Conservation (phyloP, 345 rosid genomes). For the Balakata baccata region DNA sequence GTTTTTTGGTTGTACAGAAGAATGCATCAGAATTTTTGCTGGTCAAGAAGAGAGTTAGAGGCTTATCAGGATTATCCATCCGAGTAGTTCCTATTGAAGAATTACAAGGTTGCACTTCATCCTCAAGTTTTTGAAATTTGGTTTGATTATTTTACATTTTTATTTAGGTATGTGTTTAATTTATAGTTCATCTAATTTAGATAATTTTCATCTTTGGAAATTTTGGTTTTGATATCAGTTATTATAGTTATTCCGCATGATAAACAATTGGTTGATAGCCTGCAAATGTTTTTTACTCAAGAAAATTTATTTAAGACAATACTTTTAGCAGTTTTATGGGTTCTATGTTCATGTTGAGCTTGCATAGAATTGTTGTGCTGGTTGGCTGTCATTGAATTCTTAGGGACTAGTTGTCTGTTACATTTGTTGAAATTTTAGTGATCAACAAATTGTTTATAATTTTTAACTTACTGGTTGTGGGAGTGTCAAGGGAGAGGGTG, state of each 20-base stretch:
- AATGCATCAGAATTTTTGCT: conserved; percentile 37
- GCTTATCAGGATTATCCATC: conserved; percentile 26
- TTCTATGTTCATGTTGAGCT: background rate
- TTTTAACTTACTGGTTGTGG: background rate
- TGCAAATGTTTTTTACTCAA: background rate
- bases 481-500: too few relatives aligned
- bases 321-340: background rate
- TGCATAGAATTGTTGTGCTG: background rate
- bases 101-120: conserved; percentile 17
- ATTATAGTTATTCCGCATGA: background rate
- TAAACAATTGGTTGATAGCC: background rate
- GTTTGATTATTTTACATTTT: background rate
- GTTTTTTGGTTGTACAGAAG: conserved; percentile 41
- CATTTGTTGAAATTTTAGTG: too few relatives aligned
- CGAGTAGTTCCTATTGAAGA: conserved; percentile 24
- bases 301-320: background rate
- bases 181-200: background rate
- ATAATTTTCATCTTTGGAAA: background rate
- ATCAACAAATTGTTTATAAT: background rate
- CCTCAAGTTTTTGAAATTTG: background rate
- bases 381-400: background rate
- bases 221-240: background rate
- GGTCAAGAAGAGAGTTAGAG: conserved; percentile 25
- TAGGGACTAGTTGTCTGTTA: too few relatives aligned
- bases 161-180: background rate